Conservation (phyloP, 441 rosid genomes). For the Populus tomentosa region DNA sequence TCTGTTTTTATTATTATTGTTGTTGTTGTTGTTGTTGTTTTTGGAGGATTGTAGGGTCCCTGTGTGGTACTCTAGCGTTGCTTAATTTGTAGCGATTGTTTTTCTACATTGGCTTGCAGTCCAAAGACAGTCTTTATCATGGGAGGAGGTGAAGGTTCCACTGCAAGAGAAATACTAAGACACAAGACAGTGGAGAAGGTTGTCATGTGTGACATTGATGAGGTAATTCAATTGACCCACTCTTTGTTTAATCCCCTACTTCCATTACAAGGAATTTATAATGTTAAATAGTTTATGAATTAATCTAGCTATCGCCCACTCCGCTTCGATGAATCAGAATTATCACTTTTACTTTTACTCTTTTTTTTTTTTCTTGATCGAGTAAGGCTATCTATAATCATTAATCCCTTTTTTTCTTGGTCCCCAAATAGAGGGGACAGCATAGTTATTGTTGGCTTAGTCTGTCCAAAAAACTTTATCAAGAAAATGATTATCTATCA, state of each 20-base stretch:
- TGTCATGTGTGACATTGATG: constrained; percentile 64
- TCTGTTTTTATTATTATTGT: neutral
- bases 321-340: neutral
- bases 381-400: neutral
- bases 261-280: neutral
- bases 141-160: constrained; percentile 79
- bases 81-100: neutral
- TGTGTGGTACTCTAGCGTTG: neutral
- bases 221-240: constrained; percentile 23
- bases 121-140: constrained; percentile 46
- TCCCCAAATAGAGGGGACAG: neutral
- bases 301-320: neutral
- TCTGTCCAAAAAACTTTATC: neutral
- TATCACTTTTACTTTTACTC: neutral
- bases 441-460: neutral
- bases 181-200: constrained; percentile 44
- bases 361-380: neutral
- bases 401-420: neutral
- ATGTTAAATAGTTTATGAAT: neutral
- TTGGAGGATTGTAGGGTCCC: neutral
- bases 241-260: neutral
- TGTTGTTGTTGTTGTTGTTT: no score
- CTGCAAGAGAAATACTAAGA: constrained; percentile 58
- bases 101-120: constrained; percentile 18
- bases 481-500: neutral